Conservation (phyloP, 371 early-diverging fungal species). For the Dinochytrium kinnereticum region DNA sequence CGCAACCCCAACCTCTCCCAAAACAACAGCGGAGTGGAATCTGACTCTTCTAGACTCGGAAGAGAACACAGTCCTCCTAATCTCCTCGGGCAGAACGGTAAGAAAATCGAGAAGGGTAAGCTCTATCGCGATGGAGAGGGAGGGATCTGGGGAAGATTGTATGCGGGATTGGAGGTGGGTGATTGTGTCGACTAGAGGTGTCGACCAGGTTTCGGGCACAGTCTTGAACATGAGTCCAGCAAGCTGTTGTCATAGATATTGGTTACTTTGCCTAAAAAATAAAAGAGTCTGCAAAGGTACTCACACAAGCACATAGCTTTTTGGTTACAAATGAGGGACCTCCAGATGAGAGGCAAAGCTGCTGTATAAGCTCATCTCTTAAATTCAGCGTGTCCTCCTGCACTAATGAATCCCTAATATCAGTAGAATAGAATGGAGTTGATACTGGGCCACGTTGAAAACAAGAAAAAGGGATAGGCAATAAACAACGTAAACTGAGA, state of each 20-base stretch:
- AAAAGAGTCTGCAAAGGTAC: too few species aligned
- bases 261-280: background rate
- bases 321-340: slow-evolving; percentile 73
- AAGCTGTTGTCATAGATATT: slow-evolving; percentile 28
- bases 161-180: slow-evolving; percentile 18
- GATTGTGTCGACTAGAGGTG: slow-evolving; percentile 25
- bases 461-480: slow-evolving; percentile 53
- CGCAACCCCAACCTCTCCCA: slow-evolving; percentile 4
- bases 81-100: slow-evolving; percentile 80
- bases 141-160: background rate
- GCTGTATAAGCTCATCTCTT: slow-evolving; percentile 63
- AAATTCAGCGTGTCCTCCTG: slow-evolving; percentile 45
- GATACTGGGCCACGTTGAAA: too few species aligned
- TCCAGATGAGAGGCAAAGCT: slow-evolving; percentile 64
- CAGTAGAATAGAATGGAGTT: too few species aligned
- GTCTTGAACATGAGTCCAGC: slow-evolving; percentile 35
- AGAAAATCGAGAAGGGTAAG: slow-evolving; percentile 69
- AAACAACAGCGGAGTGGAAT: slow-evolving; percentile 24
- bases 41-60: slow-evolving; percentile 16
- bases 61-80: slow-evolving; percentile 40
- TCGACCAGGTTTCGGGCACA: slow-evolving; percentile 33
- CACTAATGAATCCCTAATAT: too few species aligned
- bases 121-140: slow-evolving; percentile 16
- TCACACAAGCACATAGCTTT: slow-evolving; percentile 76
- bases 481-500: slow-evolving; percentile 40